Evolutionary conservation across 371 early-diverging fungal genomes (phyloP).

Genomic region (Mortierella sp.): DNA sequence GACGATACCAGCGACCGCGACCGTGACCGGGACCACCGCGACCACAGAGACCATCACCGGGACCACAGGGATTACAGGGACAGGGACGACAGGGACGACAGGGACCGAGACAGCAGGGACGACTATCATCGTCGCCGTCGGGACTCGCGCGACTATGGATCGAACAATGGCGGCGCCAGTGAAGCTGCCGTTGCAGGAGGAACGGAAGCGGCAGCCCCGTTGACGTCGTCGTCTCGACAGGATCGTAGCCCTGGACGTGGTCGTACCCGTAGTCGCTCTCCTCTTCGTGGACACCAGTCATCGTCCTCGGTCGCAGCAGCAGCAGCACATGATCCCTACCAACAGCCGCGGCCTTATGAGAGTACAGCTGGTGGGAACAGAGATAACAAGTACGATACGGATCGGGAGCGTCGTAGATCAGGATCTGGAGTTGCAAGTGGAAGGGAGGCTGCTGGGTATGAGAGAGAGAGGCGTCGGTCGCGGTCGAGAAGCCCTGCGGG

Average conservation of each 20-base stretch:
- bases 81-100: too few species aligned
- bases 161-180: neutral
- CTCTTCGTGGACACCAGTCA: too few species aligned
- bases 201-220: neutral
- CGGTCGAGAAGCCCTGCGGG: conserved; percentile 47
- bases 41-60: neutral
- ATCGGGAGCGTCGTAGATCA: conserved; percentile 21
- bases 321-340: conserved; percentile 10
- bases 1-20: neutral
- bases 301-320: neutral
- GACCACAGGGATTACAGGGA: neutral
- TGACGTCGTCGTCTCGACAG: neutral
- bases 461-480: conserved; percentile 17
- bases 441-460: too few species aligned
- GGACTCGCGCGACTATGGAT: conserved; percentile 22
- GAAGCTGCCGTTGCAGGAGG: neutral
- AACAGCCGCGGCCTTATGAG: neutral
- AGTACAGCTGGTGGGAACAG: neutral
- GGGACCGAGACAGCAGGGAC: neutral
- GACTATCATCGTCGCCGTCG: conserved; percentile 2
- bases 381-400: conserved; percentile 33
- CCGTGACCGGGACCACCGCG: neutral
- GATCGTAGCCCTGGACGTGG: conserved; percentile 7
- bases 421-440: too few species aligned
- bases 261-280: conserved; percentile 20